Evolutionary conservation across 768 basidiomycete species (phyloP).

Genomic region (Rhodotorula paludigena): DNA sequence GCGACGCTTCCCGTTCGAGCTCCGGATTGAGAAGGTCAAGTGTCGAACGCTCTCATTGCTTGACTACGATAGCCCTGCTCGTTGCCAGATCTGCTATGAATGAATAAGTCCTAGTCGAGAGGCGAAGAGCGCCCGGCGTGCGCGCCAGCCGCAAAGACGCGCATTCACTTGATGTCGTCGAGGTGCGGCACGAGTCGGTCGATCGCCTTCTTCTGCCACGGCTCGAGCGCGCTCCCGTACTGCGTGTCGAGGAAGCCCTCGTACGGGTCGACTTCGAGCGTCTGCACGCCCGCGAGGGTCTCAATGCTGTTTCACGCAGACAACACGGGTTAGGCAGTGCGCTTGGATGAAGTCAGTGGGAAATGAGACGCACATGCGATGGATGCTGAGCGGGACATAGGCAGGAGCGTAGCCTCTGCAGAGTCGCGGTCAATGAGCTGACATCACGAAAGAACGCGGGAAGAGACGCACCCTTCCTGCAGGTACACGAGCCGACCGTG

Average conservation of each 20-base stretch:
- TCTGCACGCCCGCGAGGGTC: neutral
- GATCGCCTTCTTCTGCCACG: neutral
- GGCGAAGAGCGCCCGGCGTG: too few relatives aligned
- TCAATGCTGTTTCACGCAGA: neutral
- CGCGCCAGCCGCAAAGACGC: too few relatives aligned
- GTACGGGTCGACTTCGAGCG: neutral
- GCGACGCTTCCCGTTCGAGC: too few relatives aligned
- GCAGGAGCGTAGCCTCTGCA: neutral
- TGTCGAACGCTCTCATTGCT: too few relatives aligned
- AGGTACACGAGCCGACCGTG: neutral
- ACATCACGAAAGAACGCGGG: neutral
- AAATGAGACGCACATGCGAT: neutral
- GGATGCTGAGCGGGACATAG: neutral
- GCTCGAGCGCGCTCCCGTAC: neutral
- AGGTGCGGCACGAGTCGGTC: neutral
- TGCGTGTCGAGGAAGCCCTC: neutral
- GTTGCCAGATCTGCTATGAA: too few relatives aligned
- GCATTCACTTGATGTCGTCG: neutral
- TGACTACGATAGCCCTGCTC: too few relatives aligned
- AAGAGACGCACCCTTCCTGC: neutral
- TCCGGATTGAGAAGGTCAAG: too few relatives aligned
- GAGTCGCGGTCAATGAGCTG: neutral
- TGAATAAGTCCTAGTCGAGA: too few relatives aligned
- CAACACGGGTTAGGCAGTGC: neutral
- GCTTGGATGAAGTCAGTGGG: neutral